phyloP scores from a whole-genome alignment of 1,139 yeast species.

The Pichia sp. region DNA sequence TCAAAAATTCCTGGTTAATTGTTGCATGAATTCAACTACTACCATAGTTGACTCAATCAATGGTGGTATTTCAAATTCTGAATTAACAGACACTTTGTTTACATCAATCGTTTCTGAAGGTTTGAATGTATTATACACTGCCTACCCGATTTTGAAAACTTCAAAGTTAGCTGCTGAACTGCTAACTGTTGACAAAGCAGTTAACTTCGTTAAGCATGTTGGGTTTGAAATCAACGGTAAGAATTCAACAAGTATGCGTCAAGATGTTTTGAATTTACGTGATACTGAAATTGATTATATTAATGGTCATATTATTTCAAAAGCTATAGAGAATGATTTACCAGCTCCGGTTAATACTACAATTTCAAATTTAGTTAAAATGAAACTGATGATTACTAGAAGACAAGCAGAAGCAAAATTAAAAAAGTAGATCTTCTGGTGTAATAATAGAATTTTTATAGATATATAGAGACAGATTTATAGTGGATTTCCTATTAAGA shows the following conservation, averaged over 20 bases:
- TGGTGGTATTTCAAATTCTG: conserved; percentile 51
- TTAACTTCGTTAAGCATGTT: conserved; percentile 21
- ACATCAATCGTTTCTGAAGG: conserved; percentile 43
- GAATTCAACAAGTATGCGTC: conserved; percentile 85
- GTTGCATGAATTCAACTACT: conserved; percentile 70
- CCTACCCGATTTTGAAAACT: conserved; percentile 29
- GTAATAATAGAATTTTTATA: background rate
- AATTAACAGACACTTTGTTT: conserved; percentile 32
- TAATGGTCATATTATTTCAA: conserved; percentile 62
- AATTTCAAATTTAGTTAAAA: conserved; percentile 42
- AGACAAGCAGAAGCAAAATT: conserved; percentile 1
- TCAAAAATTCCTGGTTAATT: conserved; percentile 68
- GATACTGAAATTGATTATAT: conserved; percentile 73
- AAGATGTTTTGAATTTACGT: conserved; percentile 57
- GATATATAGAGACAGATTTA: too few relatives aligned
- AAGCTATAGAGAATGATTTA: conserved; percentile 42
- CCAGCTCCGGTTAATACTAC: conserved; percentile 44
- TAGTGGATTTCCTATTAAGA: background rate
- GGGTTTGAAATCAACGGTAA: conserved; percentile 31
- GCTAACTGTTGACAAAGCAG: conserved; percentile 28
- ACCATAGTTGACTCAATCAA: conserved; percentile 64
- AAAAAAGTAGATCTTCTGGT: background rate
- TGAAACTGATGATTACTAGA: conserved; percentile 31
- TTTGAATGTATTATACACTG: conserved; percentile 33
- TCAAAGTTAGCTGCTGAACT: conserved; percentile 15